Base-by-base conservation (phyloP, 148 eudicot species). In the Vaccinium myrtillus region DNA sequence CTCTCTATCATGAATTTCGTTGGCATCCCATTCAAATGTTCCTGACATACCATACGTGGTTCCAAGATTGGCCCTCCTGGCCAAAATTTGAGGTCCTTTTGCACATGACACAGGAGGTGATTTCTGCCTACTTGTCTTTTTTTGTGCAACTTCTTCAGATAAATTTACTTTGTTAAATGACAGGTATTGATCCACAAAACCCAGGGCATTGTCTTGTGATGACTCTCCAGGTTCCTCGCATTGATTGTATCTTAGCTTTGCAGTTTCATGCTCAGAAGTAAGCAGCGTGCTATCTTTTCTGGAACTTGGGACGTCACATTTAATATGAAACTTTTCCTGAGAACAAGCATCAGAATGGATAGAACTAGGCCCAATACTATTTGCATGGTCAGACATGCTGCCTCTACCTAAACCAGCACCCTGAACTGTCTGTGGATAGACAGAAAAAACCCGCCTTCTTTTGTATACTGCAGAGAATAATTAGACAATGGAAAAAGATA, bases 101-200 rank as follows among this genome's bases (percentile, higher is more conserved):
- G 87, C 87, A 86, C 84, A 83, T 70, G 78, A 84, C 77, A 81
- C 69, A 16, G 90, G 91, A 19, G 90, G 93, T 36, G 94, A 92
- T 69, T 58, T 86, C 30, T 86, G 79, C 85, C 86, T 88, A n/a
- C 70, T n/a, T 43, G 23, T 79, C 74, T 79, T 82, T 75, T 65
- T 84, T 55, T 77, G 78, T 53, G 83, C 27, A 67, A 77, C 83
- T 58, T 84, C 84, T 77, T 86, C 89, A 30, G 86, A 85, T 67
- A 84, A 81, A 58, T 76, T 55, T 77, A 82, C 55, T 88, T 75
- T 85, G 84, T 82, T 89, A 80, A 73, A 81, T 61, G 89, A 90
- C 69, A 92, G 84, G 86, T 87, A 94, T 27, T 86, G 90, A 83
- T 94, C 94, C 55, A 94, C 93, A 88, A 92, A 89, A 58, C 75